Percentiles rank a stretch among this genome's conserved stretches.
These are phyloP conservation scores for Cucumis hystrix DNA, from an alignment of 306 rosid species.

Conservation along the genomic window DNA sequence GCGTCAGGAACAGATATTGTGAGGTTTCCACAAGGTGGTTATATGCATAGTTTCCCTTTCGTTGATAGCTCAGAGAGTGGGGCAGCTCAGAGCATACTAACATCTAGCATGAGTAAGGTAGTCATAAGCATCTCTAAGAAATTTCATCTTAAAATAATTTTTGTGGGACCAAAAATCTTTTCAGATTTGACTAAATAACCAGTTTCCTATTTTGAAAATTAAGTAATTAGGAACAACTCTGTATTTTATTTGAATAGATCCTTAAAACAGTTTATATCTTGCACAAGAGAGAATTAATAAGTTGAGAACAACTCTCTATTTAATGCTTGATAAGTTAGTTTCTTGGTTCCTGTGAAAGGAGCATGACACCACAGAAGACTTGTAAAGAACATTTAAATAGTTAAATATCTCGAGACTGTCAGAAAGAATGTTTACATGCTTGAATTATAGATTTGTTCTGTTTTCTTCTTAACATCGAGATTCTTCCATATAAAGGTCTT, in stretches of 20 bases:
- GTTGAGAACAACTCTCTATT: neutral
- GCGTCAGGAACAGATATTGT: slow-evolving; percentile 95
- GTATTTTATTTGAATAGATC: neutral
- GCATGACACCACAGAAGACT: neutral
- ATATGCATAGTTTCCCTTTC: slow-evolving; percentile 78
- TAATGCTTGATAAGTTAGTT: neutral
- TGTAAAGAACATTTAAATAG: neutral
- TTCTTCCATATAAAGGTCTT: neutral
- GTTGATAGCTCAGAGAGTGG: slow-evolving; percentile 96
- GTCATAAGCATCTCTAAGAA: slow-evolving; percentile 3
- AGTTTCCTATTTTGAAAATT: neutral
- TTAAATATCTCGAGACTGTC: neutral
- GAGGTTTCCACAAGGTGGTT: slow-evolving; percentile 80
- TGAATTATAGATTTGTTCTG: neutral
- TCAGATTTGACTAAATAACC: neutral
- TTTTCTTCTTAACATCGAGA: neutral
- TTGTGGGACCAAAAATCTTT: neutral
- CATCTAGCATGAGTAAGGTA: slow-evolving; percentile 57
- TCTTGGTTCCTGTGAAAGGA: neutral
- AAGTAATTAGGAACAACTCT: neutral
- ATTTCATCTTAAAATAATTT: neutral
- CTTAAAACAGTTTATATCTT: neutral
- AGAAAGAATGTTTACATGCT: neutral
- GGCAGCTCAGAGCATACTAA: slow-evolving; percentile 77
- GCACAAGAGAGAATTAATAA: neutral